Evolutionary conservation across 306 rosid genomes (phyloP), one percentile per base, ranked within the genome.

Genomic region (Citrullus colocynthis): DNA sequence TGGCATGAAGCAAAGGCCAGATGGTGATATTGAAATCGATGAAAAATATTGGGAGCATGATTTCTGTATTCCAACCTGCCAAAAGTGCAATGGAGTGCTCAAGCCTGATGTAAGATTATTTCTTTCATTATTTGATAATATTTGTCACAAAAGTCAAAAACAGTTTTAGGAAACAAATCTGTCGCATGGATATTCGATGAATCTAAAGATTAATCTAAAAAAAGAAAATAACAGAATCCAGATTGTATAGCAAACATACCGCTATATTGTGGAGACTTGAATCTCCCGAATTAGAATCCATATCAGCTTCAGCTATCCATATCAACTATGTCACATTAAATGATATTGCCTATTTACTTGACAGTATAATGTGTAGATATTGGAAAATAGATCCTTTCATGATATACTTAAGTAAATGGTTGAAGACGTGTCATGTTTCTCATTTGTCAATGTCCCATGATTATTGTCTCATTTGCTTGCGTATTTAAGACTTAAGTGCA

Each of bases 1-100:
- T 87, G 98, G 98, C 85, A 91, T 93, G 98, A 91, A 88, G 86
- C 97, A 90, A 86, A 91, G 98, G 80, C 98, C 98, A 49, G 98
- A 93, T 81, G 97, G 98, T 81, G 98, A 91, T 85, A 89, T 93
- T 54, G 98, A 93, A 86, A 93, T 91, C 74, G 98, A 93, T 85
- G 96, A 90, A 87, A 90, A 37, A 52, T 93, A 89, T 84, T 93
- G 98, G 98, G 98, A 90, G 84, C 90, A 91, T 80, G 94, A 91
- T 79, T 93, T 91, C 84, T 79, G 83, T 80, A 89, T 93, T 52
- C 98, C 98, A 51, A 85, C 87, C 63, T 91, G 98, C 78, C 86
- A 82, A 76, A 90, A 91, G 80, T 93, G 98, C 90, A 87, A 80
- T 36, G 97, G 96, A 78, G 89, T 90, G 86, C 91, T 93, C 82